A percentile compares a stretch with the other conserved stretches of the same genome.
Evolutionary conservation across 768 basidiomycete species (phyloP).

Genomic region (Dentipellis fragilis): DNA sequence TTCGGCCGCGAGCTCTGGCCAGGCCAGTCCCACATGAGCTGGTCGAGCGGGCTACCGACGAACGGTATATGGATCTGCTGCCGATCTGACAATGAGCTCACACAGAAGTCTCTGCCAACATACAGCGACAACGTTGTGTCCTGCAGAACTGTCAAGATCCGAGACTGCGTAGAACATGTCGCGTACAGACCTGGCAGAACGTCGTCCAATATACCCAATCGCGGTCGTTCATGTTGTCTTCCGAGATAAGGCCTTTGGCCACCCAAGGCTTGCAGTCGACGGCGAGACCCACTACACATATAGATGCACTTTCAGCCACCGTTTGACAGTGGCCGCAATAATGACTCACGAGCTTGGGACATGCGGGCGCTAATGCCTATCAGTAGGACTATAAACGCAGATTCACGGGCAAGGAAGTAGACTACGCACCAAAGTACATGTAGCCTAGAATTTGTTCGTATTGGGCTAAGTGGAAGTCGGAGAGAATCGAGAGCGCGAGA

Average conservation of each 20-base stretch:
- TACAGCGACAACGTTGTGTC: conserved; percentile 60
- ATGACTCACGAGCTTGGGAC: conserved; percentile 44
- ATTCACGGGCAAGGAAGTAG: neutral
- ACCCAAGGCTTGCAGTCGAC: conserved; percentile 52
- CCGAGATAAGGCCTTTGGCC: conserved; percentile 37
- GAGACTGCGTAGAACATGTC: neutral
- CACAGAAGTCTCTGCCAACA: conserved; percentile 49
- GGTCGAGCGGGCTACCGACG: conserved; percentile 40
- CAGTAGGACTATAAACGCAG: neutral
- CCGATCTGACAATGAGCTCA: conserved; percentile 27
- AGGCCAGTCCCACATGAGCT: conserved; percentile 32
- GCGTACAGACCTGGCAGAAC: conserved; percentile 35
- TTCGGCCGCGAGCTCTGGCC: conserved; percentile 16
- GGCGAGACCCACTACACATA: conserved; percentile 38
- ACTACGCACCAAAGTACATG: conserved; percentile 28
- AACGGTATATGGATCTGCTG: conserved; percentile 35
- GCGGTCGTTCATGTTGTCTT: conserved; percentile 44
- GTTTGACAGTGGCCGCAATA: neutral
- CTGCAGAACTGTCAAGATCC: conserved; percentile 16
- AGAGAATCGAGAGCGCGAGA: conserved; percentile 28
- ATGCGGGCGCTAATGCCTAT: conserved; percentile 50
- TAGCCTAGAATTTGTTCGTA: conserved; percentile 35
- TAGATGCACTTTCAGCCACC: neutral
- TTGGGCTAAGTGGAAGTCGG: conserved; percentile 28
- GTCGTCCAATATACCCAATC: conserved; percentile 54